phyloP scores from a whole-genome alignment of 1,284 basidiomycete species.

The Cryptococcus sp. region DNA sequence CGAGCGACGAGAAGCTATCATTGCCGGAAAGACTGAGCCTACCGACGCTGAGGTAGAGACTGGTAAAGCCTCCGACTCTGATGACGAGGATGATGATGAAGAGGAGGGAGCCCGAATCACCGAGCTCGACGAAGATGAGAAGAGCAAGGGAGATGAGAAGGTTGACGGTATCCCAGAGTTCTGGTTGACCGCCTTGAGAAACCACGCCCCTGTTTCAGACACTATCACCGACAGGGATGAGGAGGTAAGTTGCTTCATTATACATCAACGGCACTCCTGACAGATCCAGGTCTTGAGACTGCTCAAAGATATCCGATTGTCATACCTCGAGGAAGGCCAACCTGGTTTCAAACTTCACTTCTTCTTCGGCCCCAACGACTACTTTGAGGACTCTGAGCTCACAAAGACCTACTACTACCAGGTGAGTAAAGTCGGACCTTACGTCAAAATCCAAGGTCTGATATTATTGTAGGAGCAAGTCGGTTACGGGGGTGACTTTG shows the following conservation, averaged over 20 bases:
- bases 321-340: slow-evolving; percentile 62
- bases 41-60: slow-evolving; percentile 77
- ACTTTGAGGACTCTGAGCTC: slow-evolving; percentile 76
- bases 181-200: slow-evolving; percentile 94
- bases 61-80: slow-evolving; percentile 62
- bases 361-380: slow-evolving; percentile 76
- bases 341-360: slow-evolving; percentile 91
- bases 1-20: slow-evolving; percentile 77
- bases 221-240: slow-evolving; percentile 92
- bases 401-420: slow-evolving; percentile 96
- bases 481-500: slow-evolving; percentile 89
- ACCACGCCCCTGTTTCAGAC: slow-evolving; percentile 79
- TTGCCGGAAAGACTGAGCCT: slow-evolving; percentile 70
- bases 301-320: slow-evolving; percentile 64
- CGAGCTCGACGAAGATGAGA: slow-evolving; percentile 43
- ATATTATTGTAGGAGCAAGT: slow-evolving; percentile 60
- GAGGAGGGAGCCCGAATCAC: slow-evolving; percentile 50
- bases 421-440: slow-evolving; percentile 35
- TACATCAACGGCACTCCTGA: not conserved
- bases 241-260: slow-evolving; percentile 47
- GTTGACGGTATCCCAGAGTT: slow-evolving; percentile 81
- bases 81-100: slow-evolving; percentile 49
- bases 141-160: slow-evolving; percentile 27
- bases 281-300: slow-evolving; percentile 54
- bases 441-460: not conserved